Evolutionary conservation across 2,329 filamentous ascomycete genomes (phyloP).

Genomic region (Arthrobotrys sphaeroides): DNA sequence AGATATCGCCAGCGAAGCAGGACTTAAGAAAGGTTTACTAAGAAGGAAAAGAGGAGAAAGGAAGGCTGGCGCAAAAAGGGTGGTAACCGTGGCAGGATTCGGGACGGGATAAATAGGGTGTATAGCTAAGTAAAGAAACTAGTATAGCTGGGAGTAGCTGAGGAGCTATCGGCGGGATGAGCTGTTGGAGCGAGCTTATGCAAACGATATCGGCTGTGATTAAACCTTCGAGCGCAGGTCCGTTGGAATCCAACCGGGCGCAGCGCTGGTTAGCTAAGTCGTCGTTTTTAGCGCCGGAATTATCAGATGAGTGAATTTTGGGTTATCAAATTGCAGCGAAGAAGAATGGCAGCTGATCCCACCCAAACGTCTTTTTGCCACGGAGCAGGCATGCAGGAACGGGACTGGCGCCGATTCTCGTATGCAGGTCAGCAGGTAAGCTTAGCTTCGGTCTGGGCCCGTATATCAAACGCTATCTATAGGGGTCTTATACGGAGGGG

Average conservation of each 20-base stretch:
- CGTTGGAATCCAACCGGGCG: background rate
- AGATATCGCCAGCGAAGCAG: background rate
- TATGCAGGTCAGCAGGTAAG: no score
- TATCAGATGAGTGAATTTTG: constrained; percentile 47
- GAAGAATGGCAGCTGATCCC: constrained; percentile 2
- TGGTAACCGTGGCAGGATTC: background rate
- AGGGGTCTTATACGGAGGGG: no score
- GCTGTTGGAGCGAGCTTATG: no score
- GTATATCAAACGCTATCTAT: no score
- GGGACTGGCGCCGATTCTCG: no score
- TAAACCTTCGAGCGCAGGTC: no score
- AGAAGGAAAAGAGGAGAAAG: background rate
- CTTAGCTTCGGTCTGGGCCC: no score
- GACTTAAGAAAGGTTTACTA: background rate
- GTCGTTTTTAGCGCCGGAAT: constrained; percentile 37
- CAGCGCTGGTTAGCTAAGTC: background rate
- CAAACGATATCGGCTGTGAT: no score
- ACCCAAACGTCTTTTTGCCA: no score
- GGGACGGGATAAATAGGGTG: background rate
- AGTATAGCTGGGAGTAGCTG: background rate
- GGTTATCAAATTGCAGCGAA: constrained; percentile 5
- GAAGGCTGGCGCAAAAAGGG: background rate
- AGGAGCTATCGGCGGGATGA: background rate
- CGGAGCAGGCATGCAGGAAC: no score
- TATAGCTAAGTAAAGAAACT: background rate